A percentile compares a stretch with the other conserved stretches of the same genome.
Conservation (phyloP, 257 asterid species). For the Solanum sejunctum region DNA sequence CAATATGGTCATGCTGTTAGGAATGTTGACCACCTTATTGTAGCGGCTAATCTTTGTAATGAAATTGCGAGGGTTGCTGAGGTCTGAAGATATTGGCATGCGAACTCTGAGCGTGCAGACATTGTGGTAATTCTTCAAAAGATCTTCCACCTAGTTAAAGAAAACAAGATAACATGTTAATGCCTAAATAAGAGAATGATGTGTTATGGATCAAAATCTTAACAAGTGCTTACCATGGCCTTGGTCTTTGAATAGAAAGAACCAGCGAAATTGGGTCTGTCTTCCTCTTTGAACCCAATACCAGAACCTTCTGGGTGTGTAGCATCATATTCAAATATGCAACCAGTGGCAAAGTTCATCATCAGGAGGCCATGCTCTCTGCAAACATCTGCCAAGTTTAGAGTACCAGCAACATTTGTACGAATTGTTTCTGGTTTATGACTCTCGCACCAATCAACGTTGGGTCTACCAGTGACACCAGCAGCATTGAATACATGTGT, state of each 20-base stretch:
- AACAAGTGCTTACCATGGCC: conserved; percentile 10
- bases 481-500: conserved; percentile 19
- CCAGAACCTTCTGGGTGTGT: conserved; percentile 8
- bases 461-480: conserved; percentile 16
- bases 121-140: conserved; percentile 3
- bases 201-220: neutral
- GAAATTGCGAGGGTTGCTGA: conserved; percentile 12
- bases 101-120: conserved; percentile 11
- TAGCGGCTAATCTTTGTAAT: conserved; percentile 8
- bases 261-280: conserved; percentile 7
- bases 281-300: conserved; percentile 16
- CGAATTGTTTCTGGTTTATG: conserved; percentile 16
- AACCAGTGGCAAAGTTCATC: conserved; percentile 14
- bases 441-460: conserved; percentile 14
- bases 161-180: neutral
- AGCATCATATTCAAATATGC: conserved; percentile 12
- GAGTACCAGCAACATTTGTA: conserved; percentile 10
- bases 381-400: conserved; percentile 11
- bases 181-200: neutral
- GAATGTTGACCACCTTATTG: conserved; percentile 12
- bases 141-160: conserved; percentile 6
- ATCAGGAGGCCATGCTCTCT: conserved; percentile 8
- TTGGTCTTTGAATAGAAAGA: conserved; percentile 19
- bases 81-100: conserved; percentile 14
- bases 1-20: conserved; percentile 10